These are phyloP conservation scores for Pythium oligandrum DNA, from an alignment of 352 stramenopile genomes.

Conservation along the genomic window DNA sequence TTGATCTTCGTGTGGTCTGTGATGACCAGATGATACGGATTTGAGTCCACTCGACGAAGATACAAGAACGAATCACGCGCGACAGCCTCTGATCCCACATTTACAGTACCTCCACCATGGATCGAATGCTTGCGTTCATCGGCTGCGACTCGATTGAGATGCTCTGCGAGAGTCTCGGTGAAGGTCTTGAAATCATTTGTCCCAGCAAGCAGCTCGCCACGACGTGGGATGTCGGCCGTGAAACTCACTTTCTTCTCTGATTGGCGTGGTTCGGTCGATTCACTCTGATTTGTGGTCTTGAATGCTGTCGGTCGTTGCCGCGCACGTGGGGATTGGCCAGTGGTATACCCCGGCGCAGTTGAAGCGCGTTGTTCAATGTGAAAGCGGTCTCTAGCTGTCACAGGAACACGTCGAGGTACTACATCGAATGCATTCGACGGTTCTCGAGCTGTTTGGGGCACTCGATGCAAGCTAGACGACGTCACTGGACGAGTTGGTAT, in stretches of 20 bases:
- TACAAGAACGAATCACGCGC: constrained; percentile 72
- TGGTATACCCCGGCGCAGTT: constrained; percentile 16
- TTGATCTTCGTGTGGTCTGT: constrained; percentile 66
- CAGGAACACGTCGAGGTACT: constrained; percentile 13
- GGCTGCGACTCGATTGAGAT: constrained; percentile 19
- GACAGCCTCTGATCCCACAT: constrained; percentile 7
- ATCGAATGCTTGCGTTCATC: constrained; percentile 4
- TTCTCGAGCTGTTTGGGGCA: background rate
- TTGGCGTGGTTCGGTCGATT: background rate
- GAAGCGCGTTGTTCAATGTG: constrained; percentile 36
- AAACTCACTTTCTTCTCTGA: too few species aligned
- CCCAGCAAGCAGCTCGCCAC: constrained; percentile 40
- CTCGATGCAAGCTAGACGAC: constrained; percentile 10
- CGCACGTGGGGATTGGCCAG: background rate
- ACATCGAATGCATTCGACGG: background rate
- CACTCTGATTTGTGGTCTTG: background rate
- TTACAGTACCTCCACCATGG: background rate
- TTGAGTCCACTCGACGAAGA: constrained; percentile 57
- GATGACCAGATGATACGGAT: constrained; percentile 70
- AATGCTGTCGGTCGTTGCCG: background rate
- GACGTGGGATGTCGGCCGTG: constrained; percentile 13
- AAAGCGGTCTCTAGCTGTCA: constrained; percentile 46
- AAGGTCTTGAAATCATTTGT: constrained; percentile 53
- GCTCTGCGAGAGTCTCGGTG: constrained; percentile 47
- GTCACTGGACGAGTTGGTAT: constrained; percentile 48